Conservation (phyloP, 805 yeast genomes). For the Saturnispora diversa region DNA sequence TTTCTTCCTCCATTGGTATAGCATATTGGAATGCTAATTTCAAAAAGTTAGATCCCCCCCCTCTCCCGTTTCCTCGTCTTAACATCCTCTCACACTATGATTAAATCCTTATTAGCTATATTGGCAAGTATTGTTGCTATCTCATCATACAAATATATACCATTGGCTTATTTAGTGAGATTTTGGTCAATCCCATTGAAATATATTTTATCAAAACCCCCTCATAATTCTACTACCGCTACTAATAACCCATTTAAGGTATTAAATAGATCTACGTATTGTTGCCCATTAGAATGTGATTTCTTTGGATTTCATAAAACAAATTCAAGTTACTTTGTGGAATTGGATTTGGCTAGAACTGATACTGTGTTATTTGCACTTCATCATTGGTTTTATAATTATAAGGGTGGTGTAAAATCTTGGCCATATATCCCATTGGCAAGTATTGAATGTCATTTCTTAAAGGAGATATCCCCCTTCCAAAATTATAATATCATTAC, state of each 20-base stretch:
- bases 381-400: slow-evolving; percentile 17
- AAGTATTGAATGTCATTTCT: slow-evolving; percentile 56
- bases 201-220: background rate
- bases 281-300: slow-evolving; percentile 76
- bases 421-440: slow-evolving; percentile 72
- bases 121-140: no score
- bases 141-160: slow-evolving; percentile 54
- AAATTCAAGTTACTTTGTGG: slow-evolving; percentile 77
- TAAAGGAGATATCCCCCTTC: slow-evolving; percentile 66
- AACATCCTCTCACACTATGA: background rate
- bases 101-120: slow-evolving; percentile 1
- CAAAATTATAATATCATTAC: slow-evolving; percentile 47
- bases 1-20: no score
- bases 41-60: background rate
- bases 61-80: background rate
- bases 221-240: no score
- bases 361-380: slow-evolving; percentile 50
- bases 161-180: slow-evolving; percentile 56
- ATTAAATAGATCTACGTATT: slow-evolving; percentile 23
- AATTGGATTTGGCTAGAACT: slow-evolving; percentile 72
- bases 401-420: slow-evolving; percentile 25
- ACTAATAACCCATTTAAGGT: slow-evolving; percentile 9
- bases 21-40: no score
- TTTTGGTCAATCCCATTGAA: slow-evolving; percentile 9
- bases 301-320: slow-evolving; percentile 74